Evolutionary conservation across 2,329 filamentous ascomycete genomes (phyloP).

Genomic region (Didymellaceae sp.): DNA sequence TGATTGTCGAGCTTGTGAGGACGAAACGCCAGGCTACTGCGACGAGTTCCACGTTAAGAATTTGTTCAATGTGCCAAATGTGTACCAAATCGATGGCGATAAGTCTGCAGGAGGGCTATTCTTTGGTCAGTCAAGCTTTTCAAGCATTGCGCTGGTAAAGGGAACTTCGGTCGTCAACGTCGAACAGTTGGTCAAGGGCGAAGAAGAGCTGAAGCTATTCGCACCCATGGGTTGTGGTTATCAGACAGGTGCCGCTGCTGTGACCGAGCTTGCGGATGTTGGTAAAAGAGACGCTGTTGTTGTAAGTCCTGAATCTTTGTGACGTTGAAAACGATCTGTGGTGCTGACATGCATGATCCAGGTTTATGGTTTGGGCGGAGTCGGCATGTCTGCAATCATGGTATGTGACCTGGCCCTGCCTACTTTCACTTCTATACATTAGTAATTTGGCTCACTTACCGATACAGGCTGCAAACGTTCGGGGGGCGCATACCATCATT

Average conservation of each 20-base stretch:
- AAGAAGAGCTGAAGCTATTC: constrained; percentile 53
- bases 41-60: constrained; percentile 57
- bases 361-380: constrained; percentile 53
- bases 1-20: constrained; percentile 57
- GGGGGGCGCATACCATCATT: constrained; percentile 45
- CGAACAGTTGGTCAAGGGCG: constrained; percentile 44
- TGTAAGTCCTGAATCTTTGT: constrained; percentile 27
- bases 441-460: not conserved
- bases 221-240: constrained; percentile 56
- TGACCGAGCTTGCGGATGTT: constrained; percentile 47
- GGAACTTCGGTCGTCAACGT: constrained; percentile 54
- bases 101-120: constrained; percentile 49
- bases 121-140: constrained; percentile 58
- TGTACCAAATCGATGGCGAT: constrained; percentile 29
- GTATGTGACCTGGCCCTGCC: constrained; percentile 10
- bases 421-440: not conserved
- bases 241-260: constrained; percentile 54
- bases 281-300: constrained; percentile 48
- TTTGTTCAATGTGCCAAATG: constrained; percentile 41
- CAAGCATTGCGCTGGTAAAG: constrained; percentile 49
- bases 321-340: not conserved
- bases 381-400: constrained; percentile 57
- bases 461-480: constrained; percentile 53
- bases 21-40: constrained; percentile 57
- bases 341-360: not conserved